Percentiles rank a stretch among this genome's conserved stretches.
phyloP scores from a whole-genome alignment of 306 rosid genomes.

The Geum urbanum region DNA sequence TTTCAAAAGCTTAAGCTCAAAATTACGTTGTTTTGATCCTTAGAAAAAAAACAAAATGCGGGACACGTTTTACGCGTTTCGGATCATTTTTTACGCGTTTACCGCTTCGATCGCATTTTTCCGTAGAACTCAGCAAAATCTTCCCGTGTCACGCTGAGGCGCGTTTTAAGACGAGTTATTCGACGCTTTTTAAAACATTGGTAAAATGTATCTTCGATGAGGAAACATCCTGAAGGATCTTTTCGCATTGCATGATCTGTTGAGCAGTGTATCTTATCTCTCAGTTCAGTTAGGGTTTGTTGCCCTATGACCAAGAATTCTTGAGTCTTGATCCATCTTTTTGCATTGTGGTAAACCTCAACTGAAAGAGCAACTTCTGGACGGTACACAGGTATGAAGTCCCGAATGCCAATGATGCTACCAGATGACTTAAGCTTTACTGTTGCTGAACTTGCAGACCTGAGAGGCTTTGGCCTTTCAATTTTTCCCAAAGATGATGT shows the following conservation, averaged over 20 bases:
- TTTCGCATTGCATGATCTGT: conserved; percentile 69
- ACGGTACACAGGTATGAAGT: conserved; percentile 43
- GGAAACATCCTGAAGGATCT: conserved; percentile 83
- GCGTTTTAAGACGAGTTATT: too few relatives aligned
- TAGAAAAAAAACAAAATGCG: too few relatives aligned
- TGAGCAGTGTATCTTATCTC: conserved; percentile 72
- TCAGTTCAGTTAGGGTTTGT: conserved; percentile 61
- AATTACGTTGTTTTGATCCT: too few relatives aligned
- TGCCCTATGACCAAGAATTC: conserved; percentile 74
- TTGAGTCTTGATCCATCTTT: conserved; percentile 67
- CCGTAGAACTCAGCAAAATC: too few relatives aligned
- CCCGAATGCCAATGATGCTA: conserved; percentile 25
- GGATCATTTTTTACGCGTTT: too few relatives aligned
- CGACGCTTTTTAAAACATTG: too few relatives aligned
- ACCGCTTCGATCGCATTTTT: too few relatives aligned
- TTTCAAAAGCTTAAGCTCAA: too few relatives aligned
- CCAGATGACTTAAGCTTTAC: conserved; percentile 56
- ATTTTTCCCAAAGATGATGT: conserved; percentile 39
- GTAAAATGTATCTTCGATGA: conserved; percentile 82
- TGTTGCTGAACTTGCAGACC: conserved; percentile 49
- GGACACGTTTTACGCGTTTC: too few relatives aligned
- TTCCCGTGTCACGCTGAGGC: too few relatives aligned
- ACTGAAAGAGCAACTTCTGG: conserved; percentile 63
- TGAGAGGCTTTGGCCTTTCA: conserved; percentile 63
- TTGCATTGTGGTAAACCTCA: conserved; percentile 69